Evolutionary conservation across 1,139 yeast genomes (phyloP), one percentile per base, ranked within the genome.

Genomic region (Yamadazyma songkhlaensis): DNA sequence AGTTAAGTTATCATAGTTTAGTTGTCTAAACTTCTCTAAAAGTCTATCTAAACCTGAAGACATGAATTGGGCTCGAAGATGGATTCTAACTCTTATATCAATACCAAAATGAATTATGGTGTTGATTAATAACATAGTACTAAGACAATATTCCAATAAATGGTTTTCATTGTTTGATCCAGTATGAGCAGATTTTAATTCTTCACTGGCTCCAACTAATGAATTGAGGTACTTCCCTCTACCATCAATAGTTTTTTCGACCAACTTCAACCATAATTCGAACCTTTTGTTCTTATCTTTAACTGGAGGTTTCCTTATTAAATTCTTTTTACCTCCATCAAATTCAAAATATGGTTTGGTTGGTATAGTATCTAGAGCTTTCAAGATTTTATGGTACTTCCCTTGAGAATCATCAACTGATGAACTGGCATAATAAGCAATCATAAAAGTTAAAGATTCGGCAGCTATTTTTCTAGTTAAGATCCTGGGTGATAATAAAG

Each of bases 121-220:
- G 56, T 84, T 84, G 36, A 90, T 75, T 42, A 92, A 73, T 28
- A 88, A 67, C 74, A 90, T 73, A 0, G 96, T 83, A 12, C 90
- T 78, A 35, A 83, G 68, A 25, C 92, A 81, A 59, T 90, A 92
- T 45, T 90, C 97, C 49, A 81, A 65, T 22, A 92, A 71, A 38
- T 84, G 80, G 46, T 78, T 79, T 53, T 89, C 96, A 6, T 36
- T 12, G n/a, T 30, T 27, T 24, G 50, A 49, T 15, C 88, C 87
- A 8, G 78, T 72, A 44, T 59, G 60, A 14, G 70, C 68, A 10
- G 77, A 67, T 44, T 81, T 80, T 39, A 81, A 72, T 48, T 92
- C 97, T n/a, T 84, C 95, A 44, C 90, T 82, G 1, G 97, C 96
- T 2, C 97, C 97, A 7, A 92, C 97, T 49, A 84, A 63, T 0